Conservation (phyloP, 208 protist species). For the Trypanosoma mega region DNA sequence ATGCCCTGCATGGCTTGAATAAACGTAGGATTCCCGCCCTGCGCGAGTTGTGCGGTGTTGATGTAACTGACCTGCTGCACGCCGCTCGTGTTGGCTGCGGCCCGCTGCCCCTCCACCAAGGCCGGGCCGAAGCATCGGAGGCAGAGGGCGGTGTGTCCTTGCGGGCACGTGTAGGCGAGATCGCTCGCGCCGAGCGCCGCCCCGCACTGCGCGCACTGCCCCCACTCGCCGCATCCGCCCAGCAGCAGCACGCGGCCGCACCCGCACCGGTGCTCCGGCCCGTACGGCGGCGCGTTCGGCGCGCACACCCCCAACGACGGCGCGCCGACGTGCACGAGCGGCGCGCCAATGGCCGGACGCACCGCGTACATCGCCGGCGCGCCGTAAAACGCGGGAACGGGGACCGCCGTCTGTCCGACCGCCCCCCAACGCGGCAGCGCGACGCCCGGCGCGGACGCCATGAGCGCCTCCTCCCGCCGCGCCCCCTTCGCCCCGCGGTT, state of each 20-base stretch:
- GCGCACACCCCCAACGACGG: background rate
- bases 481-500: background rate
- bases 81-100: background rate
- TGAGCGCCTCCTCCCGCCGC: background rate
- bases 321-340: background rate
- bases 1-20: too few relatives aligned
- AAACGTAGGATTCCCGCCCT: too few relatives aligned
- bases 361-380: conserved; percentile 8
- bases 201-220: conserved; percentile 35
- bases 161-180: conserved; percentile 46
- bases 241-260: conserved; percentile 39
- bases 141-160: conserved; percentile 40
- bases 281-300: conserved; percentile 1
- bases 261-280: conserved; percentile 40
- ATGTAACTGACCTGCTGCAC: too few relatives aligned
- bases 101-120: background rate
- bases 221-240: conserved; percentile 24
- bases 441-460: background rate
- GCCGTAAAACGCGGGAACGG: background rate
- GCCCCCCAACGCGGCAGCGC: background rate
- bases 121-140: conserved; percentile 14
- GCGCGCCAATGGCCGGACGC: background rate
- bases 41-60: too few relatives aligned
- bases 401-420: background rate
- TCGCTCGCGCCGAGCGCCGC: conserved; percentile 14